A percentile compares a stretch with the other conserved stretches of the same genome.
Evolutionary conservation across 805 yeast genomes (phyloP).

Genomic region (Metschnikowia drakensbergensis): DNA sequence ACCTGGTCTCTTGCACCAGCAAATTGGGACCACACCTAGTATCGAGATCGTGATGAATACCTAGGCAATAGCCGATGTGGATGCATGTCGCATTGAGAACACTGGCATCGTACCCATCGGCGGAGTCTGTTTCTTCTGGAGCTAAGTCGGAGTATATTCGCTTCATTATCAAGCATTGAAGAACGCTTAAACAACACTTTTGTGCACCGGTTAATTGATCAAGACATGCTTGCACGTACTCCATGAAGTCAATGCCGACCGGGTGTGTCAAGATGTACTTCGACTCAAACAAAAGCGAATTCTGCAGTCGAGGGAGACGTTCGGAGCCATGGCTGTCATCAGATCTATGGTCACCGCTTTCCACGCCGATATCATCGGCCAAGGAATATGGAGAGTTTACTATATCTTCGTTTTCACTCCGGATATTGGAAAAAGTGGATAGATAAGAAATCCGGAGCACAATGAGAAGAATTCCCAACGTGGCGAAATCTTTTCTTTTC

Average conservation of each 20-base stretch:
- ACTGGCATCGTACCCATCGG: slow-evolving; percentile 17
- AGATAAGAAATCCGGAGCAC: slow-evolving; percentile 54
- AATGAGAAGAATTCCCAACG: slow-evolving; percentile 49
- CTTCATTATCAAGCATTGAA: slow-evolving; percentile 15
- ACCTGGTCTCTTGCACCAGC: not conserved
- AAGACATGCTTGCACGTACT: slow-evolving; percentile 33
- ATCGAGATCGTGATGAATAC: slow-evolving; percentile 22
- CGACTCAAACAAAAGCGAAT: slow-evolving; percentile 13
- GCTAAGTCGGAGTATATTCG: slow-evolving; percentile 13
- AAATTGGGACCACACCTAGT: not conserved
- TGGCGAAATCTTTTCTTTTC: slow-evolving; percentile 44
- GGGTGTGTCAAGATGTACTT: slow-evolving; percentile 29
- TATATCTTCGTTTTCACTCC: slow-evolving; percentile 12
- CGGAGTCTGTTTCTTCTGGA: slow-evolving; percentile 18
- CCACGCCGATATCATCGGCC: not conserved
- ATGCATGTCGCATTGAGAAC: slow-evolving; percentile 27
- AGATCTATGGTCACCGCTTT: not conserved
- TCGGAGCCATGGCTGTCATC: not conserved
- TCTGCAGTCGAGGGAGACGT: not conserved
- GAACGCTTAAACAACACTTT: slow-evolving; percentile 13
- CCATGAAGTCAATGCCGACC: slow-evolving; percentile 27
- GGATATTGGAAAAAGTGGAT: slow-evolving; percentile 31
- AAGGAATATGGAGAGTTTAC: slow-evolving; percentile 4
- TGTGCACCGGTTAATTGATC: slow-evolving; percentile 28
- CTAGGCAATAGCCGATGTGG: slow-evolving; percentile 21